Percentiles rank a stretch among this genome's conserved stretches.
phyloP scores from a whole-genome alignment of 2,329 filamentous ascomycete species.

The Ophiostoma perfectum region DNA sequence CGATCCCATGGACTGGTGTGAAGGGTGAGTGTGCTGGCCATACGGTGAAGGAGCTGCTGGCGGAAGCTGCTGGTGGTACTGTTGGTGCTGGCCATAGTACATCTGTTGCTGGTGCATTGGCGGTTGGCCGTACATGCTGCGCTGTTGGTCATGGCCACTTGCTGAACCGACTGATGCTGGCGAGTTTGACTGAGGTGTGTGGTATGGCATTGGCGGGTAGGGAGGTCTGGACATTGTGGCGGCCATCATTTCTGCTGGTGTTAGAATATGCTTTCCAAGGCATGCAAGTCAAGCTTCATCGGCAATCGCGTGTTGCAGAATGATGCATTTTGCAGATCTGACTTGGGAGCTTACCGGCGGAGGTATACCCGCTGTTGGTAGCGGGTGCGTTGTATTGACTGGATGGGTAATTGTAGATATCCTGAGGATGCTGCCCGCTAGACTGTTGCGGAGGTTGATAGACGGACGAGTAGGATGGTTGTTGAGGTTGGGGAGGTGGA shows the following conservation, averaged over 20 bases:
- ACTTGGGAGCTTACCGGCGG: constrained; percentile 64
- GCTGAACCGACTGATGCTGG: constrained; percentile 89
- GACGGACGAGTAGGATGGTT: neutral
- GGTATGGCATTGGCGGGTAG: constrained; percentile 85
- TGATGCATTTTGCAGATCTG: neutral
- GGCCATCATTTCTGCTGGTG: constrained; percentile 57
- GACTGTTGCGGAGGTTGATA: constrained; percentile 47
- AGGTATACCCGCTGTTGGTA: constrained; percentile 76
- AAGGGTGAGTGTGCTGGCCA: constrained; percentile 52
- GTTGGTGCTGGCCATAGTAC: constrained; percentile 63
- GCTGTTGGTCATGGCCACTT: constrained; percentile 81
- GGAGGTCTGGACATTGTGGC: constrained; percentile 66
- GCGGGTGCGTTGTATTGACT: constrained; percentile 79
- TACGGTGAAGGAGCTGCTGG: constrained; percentile 58
- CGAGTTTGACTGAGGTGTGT: constrained; percentile 92
- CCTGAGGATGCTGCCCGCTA: constrained; percentile 57
- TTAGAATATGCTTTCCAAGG: neutral
- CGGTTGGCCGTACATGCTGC: constrained; percentile 77
- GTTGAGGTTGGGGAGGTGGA: constrained; percentile 62
- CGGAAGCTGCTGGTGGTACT: constrained; percentile 61
- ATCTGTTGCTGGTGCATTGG: constrained; percentile 72
- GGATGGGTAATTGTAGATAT: constrained; percentile 73
- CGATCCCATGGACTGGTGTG: constrained; percentile 56
- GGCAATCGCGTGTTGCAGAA: neutral
- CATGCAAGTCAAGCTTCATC: too few relatives aligned